Evolutionary conservation across 257 asterid species (phyloP).

Genomic region (Catharanthus roseus): DNA sequence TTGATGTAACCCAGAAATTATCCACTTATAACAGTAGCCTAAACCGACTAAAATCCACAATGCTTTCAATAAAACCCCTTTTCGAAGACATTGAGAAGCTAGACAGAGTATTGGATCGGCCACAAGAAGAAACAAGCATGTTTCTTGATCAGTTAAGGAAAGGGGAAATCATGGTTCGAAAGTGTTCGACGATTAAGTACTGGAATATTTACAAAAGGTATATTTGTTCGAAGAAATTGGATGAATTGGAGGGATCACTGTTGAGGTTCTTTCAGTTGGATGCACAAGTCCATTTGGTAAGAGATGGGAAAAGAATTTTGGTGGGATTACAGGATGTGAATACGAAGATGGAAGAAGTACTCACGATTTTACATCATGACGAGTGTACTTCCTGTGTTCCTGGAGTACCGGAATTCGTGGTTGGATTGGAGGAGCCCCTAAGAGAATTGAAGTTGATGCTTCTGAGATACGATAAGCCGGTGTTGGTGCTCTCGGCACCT

Average conservation of each 20-base stretch:
- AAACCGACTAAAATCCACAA: conserved; percentile 14
- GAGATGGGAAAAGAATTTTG: conserved; percentile 26
- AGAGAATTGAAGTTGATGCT: conserved; percentile 24
- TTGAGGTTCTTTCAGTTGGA: conserved; percentile 21
- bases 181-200: conserved; percentile 22
- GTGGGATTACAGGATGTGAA: conserved; percentile 14
- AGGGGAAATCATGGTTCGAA: conserved; percentile 23
- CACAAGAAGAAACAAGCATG: conserved; percentile 16
- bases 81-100: conserved; percentile 29
- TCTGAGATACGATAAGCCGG: conserved; percentile 13
- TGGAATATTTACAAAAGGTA: conserved; percentile 17
- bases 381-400: conserved; percentile 24
- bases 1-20: conserved; percentile 13
- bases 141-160: conserved; percentile 7
- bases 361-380: conserved; percentile 2
- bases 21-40: conserved; percentile 25
- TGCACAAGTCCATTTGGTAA: conserved; percentile 23
- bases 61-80: conserved; percentile 3
- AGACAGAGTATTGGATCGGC: conserved; percentile 19
- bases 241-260: conserved; percentile 15
- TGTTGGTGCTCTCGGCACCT: conserved; percentile 36
- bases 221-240: conserved; percentile 25
- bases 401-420: conserved; percentile 17
- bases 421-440: conserved; percentile 26
- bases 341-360: conserved; percentile 20